Evolutionary conservation across 768 basidiomycete species (phyloP).

Genomic region (Dentipellis sp.): DNA sequence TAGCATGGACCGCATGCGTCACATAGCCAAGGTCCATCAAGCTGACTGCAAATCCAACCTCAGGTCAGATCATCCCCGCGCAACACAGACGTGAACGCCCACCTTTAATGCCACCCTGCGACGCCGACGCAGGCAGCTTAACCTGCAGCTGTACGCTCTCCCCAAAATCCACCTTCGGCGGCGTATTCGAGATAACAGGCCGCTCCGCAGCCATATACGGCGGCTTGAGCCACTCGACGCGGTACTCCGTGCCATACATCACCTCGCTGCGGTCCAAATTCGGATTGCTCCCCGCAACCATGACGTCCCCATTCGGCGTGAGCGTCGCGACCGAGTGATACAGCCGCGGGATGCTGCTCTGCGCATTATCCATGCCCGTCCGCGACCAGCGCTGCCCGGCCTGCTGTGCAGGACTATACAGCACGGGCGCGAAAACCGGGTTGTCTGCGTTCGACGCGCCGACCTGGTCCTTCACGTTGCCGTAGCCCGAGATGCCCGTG

Average conservation of each 20-base stretch:
- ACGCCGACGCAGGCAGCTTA: conserved; percentile 25
- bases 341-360: conserved; percentile 60
- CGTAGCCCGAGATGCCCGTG: conserved; percentile 70
- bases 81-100: conserved; percentile 2
- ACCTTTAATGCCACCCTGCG: conserved; percentile 41
- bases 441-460: conserved; percentile 74
- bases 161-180: conserved; percentile 35
- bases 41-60: conserved; percentile 34
- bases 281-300: conserved; percentile 81
- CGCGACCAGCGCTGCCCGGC: conserved; percentile 49
- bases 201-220: conserved; percentile 64
- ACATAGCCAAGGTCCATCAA: conserved; percentile 80
- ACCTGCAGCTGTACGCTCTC: conserved; percentile 39
- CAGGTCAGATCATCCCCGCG: background rate
- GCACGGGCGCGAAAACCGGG: conserved; percentile 55
- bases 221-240: conserved; percentile 80
- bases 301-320: conserved; percentile 58
- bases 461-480: conserved; percentile 58
- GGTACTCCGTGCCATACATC: conserved; percentile 77
- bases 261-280: conserved; percentile 70
- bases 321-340: conserved; percentile 82
- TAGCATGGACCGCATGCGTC: conserved; percentile 70
- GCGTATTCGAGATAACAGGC: conserved; percentile 31
- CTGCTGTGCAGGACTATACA: conserved; percentile 55
- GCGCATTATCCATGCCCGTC: conserved; percentile 37